Evolutionary conservation across 164 flowering plant genomes (phyloP).

Genomic region (Malania oleifera): DNA sequence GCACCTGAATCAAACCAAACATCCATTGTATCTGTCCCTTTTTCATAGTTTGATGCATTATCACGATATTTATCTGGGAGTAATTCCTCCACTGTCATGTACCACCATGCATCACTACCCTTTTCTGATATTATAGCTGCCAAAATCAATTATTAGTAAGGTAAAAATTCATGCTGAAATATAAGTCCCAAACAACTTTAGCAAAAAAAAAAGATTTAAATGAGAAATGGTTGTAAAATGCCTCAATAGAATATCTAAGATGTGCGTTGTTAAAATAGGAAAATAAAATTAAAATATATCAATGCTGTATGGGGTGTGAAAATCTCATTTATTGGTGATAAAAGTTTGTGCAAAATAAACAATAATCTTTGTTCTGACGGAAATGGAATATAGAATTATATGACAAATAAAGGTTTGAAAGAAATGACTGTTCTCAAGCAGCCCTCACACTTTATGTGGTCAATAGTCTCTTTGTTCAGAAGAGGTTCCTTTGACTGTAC

Average conservation of each 20-base stretch:
- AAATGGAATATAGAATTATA: neutral
- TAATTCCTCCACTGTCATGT: constrained; percentile 75
- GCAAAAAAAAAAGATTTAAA: neutral
- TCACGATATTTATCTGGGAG: constrained; percentile 80
- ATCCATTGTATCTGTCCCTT: constrained; percentile 98
- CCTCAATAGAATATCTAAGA: too few relatives aligned
- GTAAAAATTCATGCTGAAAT: neutral
- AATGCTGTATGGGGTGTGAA: too few relatives aligned
- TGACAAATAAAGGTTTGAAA: neutral
- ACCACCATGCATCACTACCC: constrained; percentile 99
- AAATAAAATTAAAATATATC: neutral
- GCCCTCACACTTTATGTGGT: constrained; percentile 80
- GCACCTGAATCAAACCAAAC: constrained; percentile 99
- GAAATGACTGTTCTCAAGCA: neutral
- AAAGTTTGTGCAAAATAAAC: too few relatives aligned
- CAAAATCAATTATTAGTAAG: constrained; percentile 16
- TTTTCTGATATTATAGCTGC: constrained; percentile 78
- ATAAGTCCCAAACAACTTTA: neutral
- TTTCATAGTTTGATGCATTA: constrained; percentile 72
- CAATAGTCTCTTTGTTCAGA: constrained; percentile 82
- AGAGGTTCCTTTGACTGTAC: constrained; percentile 75
- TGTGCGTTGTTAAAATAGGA: too few relatives aligned
- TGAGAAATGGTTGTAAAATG: too few relatives aligned
- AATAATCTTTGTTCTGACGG: too few relatives aligned
- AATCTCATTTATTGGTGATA: too few relatives aligned